phyloP scores from a whole-genome alignment of 352 stramenopile genomes.

The Phytopythium helicoides region DNA sequence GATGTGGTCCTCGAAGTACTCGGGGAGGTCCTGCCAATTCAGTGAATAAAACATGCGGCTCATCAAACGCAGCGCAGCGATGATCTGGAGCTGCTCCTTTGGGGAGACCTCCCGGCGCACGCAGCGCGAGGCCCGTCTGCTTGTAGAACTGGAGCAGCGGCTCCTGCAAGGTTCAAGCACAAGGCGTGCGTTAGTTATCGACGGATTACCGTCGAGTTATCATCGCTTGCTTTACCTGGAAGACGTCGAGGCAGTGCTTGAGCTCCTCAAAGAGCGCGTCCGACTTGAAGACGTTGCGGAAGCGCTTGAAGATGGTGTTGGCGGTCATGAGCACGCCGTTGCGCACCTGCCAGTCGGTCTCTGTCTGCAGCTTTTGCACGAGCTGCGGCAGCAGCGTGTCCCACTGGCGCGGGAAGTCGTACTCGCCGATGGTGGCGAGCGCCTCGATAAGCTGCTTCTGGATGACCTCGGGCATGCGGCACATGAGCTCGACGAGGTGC shows the following conservation, averaged over 20 bases:
- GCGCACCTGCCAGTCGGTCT: constrained; percentile 90
- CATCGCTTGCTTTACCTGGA: constrained; percentile 88
- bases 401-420: constrained; percentile 98
- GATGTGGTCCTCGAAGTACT: constrained; percentile 99
- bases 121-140: constrained; percentile 55
- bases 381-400: constrained; percentile 92
- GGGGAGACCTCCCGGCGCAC: constrained; percentile 29
- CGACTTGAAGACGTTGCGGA: constrained; percentile 95
- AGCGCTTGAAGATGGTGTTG: constrained; percentile 98
- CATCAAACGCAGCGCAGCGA: constrained; percentile 89
- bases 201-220: too few relatives aligned
- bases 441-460: constrained; percentile 96
- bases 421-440: constrained; percentile 95
- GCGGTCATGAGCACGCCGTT: constrained; percentile 97
- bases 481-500: constrained; percentile 99
- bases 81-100: constrained; percentile 65
- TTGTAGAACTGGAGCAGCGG: constrained; percentile 78
- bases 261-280: constrained; percentile 96
- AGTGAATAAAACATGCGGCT: constrained; percentile 98
- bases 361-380: constrained; percentile 89
- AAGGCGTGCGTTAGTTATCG: too few relatives aligned
- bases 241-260: constrained; percentile 92
- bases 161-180: constrained; percentile 23
- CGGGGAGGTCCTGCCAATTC: constrained; percentile 98
- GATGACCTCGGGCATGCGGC: constrained; percentile 90